Evolutionary conservation across 306 rosid genomes (phyloP), one percentile per base, ranked within the genome.

Genomic region (Trichosanthes cucumerina): DNA sequence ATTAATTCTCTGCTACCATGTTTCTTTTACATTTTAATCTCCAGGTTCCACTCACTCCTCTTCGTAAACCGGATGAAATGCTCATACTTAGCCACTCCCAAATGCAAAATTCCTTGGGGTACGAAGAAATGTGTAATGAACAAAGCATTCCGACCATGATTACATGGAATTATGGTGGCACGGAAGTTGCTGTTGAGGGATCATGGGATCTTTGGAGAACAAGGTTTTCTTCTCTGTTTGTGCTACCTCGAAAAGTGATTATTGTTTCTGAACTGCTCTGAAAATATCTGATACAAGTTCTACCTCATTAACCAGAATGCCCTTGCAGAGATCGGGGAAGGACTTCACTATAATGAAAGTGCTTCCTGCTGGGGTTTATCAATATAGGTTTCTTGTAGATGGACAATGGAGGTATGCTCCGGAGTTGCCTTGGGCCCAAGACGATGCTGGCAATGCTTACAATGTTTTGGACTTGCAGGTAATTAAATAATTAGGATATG

Each of bases 121-220:
- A 83, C 78, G 98, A 94, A 64, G 98, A 91, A 70, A 85, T 83
- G 78, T 81, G 82, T 80, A 76, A 80, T 52, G 96, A 92, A 82
- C 90, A 81, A 60, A 96, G 96, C 43, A 89, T 95, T 85, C 96
- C 98, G 3, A 90, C 97, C 6, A 95, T 95, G 98, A 85, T 95
- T 80, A 92, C 97, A 14, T 95, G 98, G 98, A 82, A 84, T 79
- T 84, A 91, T 82, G 96, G 85, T 73, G 98, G 96, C 41, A 92
- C 87, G 75, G 93, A 92, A 19, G 98, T 95, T 12, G 87, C 88
- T 74, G 95, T 91, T 69, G 93, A 95, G 87, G 98, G 98, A 71
- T 92, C 98, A 21, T 95, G 98, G 98, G 98, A 95, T 87, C 80
- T 83, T 82, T 95, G 98, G 98, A 91, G 86, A 84, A 82, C 91